A percentile compares a stretch with the other conserved stretches of the same genome.
These are phyloP conservation scores for Phytopythium ostracodes DNA, from an alignment of 352 stramenopile species.

Conservation along the genomic window DNA sequence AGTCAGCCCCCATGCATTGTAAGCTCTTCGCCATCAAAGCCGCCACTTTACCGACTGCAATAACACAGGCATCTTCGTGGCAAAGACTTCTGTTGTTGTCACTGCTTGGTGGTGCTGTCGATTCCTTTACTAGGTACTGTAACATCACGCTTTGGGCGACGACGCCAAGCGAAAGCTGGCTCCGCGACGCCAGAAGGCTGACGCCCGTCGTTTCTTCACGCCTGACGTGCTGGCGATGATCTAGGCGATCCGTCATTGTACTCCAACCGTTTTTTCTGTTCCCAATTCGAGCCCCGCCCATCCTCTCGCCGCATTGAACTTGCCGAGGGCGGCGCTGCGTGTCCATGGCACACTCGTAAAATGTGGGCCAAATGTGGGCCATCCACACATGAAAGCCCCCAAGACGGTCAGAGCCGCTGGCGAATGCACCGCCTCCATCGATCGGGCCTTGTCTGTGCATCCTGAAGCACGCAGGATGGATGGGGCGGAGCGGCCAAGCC, in stretches of 20 bases:
- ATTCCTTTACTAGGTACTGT: too few species aligned
- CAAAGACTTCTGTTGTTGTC: too few species aligned
- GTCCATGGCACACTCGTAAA: constrained; percentile 1
- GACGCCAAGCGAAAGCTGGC: neutral
- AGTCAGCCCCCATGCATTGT: too few species aligned
- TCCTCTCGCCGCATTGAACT: neutral
- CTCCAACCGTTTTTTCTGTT: constrained; percentile 1
- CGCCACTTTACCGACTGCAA: too few species aligned
- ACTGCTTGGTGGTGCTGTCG: too few species aligned
- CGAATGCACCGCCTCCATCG: neutral
- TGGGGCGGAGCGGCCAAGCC: too few species aligned
- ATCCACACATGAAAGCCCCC: neutral
- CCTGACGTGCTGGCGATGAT: neutral
- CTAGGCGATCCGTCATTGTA: neutral
- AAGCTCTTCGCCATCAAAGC: too few species aligned
- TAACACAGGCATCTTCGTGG: too few species aligned
- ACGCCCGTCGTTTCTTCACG: neutral
- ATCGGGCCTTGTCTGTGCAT: too few species aligned
- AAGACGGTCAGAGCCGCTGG: neutral
- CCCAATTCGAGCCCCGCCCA: neutral
- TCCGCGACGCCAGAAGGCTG: neutral
- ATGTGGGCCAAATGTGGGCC: neutral
- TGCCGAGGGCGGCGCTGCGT: neutral
- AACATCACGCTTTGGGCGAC: too few species aligned
- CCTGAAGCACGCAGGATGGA: too few species aligned